These are phyloP conservation scores for Cryphonectria japonica DNA, from an alignment of 2,329 filamentous ascomycete genomes.

Conservation along the genomic window DNA sequence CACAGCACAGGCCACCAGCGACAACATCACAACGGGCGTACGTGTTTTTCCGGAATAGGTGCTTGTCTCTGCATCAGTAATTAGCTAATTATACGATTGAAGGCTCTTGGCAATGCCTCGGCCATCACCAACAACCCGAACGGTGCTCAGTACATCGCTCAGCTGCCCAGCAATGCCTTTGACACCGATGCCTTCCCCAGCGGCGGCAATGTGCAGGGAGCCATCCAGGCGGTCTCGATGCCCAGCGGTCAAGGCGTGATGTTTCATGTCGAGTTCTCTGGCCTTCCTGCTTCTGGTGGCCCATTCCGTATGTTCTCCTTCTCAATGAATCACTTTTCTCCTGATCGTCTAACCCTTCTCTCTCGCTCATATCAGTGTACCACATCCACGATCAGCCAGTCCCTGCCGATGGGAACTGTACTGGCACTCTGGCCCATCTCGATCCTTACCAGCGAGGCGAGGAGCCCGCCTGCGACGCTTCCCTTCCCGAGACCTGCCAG, in stretches of 20 bases:
- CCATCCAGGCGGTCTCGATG: constrained; percentile 36
- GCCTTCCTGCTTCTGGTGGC: constrained; percentile 39
- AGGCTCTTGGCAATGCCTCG: constrained; percentile 25
- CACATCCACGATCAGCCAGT: constrained; percentile 72
- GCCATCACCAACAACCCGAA: constrained; percentile 20
- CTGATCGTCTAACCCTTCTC: constrained; percentile 22
- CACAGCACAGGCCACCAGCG: constrained; percentile 8
- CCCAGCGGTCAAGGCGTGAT: constrained; percentile 38
- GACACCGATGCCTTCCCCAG: constrained; percentile 21
- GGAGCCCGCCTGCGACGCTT: constrained; percentile 60
- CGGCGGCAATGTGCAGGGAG: constrained; percentile 32
- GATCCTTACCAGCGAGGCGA: constrained; percentile 72
- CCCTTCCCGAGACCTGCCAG: constrained; percentile 67
- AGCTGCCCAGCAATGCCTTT: constrained; percentile 22
- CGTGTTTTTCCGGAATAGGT: not conserved
- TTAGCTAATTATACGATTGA: not conserved
- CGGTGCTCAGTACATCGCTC: constrained; percentile 24
- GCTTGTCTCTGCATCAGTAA: not conserved
- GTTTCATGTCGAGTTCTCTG: constrained; percentile 38
- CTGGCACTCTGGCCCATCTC: constrained; percentile 66
- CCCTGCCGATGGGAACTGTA: constrained; percentile 71
- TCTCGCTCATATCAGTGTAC: constrained; percentile 55
- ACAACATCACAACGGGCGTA: constrained; percentile 17
- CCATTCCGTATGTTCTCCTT: constrained; percentile 39
- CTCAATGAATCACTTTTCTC: constrained; percentile 28